A percentile compares a stretch with the other conserved stretches of the same genome.
phyloP scores from a whole-genome alignment of 345 rosid genomes.

The Linum trigynum region DNA sequence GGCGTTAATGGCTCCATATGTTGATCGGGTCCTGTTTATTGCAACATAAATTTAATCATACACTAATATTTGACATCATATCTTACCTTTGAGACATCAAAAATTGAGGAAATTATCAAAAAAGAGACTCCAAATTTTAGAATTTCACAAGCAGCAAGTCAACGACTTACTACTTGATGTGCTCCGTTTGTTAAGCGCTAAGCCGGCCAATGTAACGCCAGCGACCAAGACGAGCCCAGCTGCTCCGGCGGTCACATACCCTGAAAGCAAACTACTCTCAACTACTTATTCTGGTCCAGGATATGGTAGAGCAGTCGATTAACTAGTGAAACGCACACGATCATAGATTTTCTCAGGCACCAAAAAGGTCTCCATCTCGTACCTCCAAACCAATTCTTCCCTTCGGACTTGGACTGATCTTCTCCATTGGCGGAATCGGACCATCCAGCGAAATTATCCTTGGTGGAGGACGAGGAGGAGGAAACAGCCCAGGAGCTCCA shows the following conservation, averaged over 20 bases:
- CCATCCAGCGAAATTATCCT: slow-evolving; percentile 66
- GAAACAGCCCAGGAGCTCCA: slow-evolving; percentile 20
- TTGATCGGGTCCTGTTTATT: slow-evolving; percentile 42
- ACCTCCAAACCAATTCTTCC: slow-evolving; percentile 61
- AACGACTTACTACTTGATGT: slow-evolving; percentile 32
- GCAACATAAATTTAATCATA: slow-evolving; percentile 5
- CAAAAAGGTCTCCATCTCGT: slow-evolving; percentile 2
- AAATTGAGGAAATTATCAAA: not conserved
- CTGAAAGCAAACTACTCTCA: slow-evolving; percentile 72
- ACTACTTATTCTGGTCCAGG: slow-evolving; percentile 32
- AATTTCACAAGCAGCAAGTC: slow-evolving; percentile 11
- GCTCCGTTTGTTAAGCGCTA: slow-evolving; percentile 47
- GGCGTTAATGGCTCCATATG: slow-evolving; percentile 61
- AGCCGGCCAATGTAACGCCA: slow-evolving; percentile 51
- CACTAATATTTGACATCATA: no score
- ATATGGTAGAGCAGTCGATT: no score
- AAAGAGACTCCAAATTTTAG: not conserved
- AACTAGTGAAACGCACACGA: no score
- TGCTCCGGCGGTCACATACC: slow-evolving; percentile 65
- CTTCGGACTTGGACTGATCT: slow-evolving; percentile 28
- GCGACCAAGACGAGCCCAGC: slow-evolving; percentile 51
- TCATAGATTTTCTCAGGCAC: no score
- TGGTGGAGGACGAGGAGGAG: slow-evolving; percentile 16
- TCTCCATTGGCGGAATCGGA: slow-evolving; percentile 31
- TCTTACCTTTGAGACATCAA: no score